A percentile compares a stretch with the other conserved stretches of the same genome.
Conservation (phyloP, 1,284 basidiomycete genomes). For the Ceratobasidium sp. region DNA sequence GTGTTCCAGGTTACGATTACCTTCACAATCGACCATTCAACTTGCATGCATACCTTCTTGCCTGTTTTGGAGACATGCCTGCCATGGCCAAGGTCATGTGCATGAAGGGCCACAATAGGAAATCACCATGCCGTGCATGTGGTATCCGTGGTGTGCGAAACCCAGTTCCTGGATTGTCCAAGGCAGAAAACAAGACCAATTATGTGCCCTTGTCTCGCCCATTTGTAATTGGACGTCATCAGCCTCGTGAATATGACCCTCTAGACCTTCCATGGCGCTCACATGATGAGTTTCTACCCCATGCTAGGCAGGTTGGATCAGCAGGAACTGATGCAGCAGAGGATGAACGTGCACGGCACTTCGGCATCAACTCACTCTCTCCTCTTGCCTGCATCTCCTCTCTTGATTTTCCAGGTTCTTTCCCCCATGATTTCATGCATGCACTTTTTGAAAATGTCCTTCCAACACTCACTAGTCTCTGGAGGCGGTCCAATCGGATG, state of each 20-base stretch:
- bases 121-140: constrained; percentile 44
- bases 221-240: background rate
- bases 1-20: constrained; percentile 54
- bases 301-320: constrained; percentile 8
- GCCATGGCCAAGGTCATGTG: constrained; percentile 49
- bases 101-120: constrained; percentile 48
- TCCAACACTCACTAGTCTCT: constrained; percentile 42
- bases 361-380: constrained; percentile 41
- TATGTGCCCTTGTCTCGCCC: constrained; percentile 42
- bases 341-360: background rate
- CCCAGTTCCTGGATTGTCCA: background rate
- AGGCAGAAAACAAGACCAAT: background rate
- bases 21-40: constrained; percentile 11
- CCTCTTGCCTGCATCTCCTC: constrained; percentile 29
- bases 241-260: constrained; percentile 1
- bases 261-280: constrained; percentile 32
- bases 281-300: constrained; percentile 1
- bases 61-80: constrained; percentile 49
- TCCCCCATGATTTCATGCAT: constrained; percentile 50
- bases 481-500: constrained; percentile 6
- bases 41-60: constrained; percentile 43
- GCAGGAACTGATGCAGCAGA: constrained; percentile 2
- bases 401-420: constrained; percentile 44
- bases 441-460: constrained; percentile 47
- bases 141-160: constrained; percentile 39